Evolutionary conservation across 2,329 filamentous ascomycete genomes (phyloP), one percentile per base, ranked within the genome.

Genomic region (Xylaria sp.): DNA sequence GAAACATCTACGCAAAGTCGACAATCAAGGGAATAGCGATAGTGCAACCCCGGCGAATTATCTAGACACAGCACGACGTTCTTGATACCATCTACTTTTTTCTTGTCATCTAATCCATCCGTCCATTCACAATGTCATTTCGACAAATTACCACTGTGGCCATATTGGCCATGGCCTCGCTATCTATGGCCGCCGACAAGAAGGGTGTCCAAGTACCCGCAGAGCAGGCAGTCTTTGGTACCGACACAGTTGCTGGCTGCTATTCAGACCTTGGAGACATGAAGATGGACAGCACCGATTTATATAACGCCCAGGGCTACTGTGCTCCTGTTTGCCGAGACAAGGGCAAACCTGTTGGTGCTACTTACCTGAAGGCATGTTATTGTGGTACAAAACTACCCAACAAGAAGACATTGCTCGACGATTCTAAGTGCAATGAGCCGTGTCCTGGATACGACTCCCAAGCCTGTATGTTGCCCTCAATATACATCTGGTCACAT

Each of bases 301-400:
- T 68, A 0, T 81, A 70, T 66, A 80, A 80, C 70, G 71, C 75
- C 2, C 78, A 77, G 12, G 83, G 82, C 57, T 63, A 67, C 12
- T 87, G 85, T 68, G 76, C 71, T 14, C 31, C 67, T 0, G 53
- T 69, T 1, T 86, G 84, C 70, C 72, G 76, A 2, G 71, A 76
- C 0, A 71, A 79, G 7, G 81, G 83, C 37, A 79, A 75, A 33
- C 68, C 82, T 1, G 89, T 92, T 7, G 86, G 89, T 70, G 92
- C 83, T 33, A 78, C 91, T 46, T 85, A 83, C 7, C 82, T 83
- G 17, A 80, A 82, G 17, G 77, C 86, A 66, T 97, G 93, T 78
- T 91, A 82, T 71, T 96, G 93, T 72, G 93, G 92, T 62, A 78
- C 87, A 66, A 77, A 82, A 61, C 83, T 94, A 50, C 93, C 93